These are phyloP conservation scores for Macrolepiota albuminosa DNA, from an alignment of 768 basidiomycete species.

Conservation along the genomic window DNA sequence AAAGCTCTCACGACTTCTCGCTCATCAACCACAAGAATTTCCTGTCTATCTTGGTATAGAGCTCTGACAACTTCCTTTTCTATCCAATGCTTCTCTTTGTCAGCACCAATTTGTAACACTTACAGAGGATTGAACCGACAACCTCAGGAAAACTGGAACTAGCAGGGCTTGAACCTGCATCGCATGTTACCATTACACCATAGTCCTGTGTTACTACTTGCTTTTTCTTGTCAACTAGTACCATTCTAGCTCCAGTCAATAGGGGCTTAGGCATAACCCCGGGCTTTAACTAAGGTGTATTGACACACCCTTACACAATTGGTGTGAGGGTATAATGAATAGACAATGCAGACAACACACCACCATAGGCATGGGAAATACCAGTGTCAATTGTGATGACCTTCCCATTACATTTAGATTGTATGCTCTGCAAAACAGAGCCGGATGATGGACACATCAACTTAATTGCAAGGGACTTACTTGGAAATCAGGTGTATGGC, in stretches of 20 bases:
- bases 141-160: too few species aligned
- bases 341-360: constrained; percentile 82
- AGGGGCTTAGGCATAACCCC: too few species aligned
- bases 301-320: too few species aligned
- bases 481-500: constrained; percentile 90
- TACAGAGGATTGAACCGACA: too few species aligned
- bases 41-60: constrained; percentile 50
- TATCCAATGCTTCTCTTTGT: constrained; percentile 38
- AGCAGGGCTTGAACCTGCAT: too few species aligned
- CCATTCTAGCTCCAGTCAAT: too few species aligned
- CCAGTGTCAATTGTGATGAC: constrained; percentile 96
- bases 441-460: not conserved
- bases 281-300: too few species aligned
- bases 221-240: too few species aligned
- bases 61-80: constrained; percentile 67
- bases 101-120: constrained; percentile 27
- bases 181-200: too few species aligned
- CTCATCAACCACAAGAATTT: constrained; percentile 45
- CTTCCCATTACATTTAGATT: constrained; percentile 84
- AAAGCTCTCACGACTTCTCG: constrained; percentile 43
- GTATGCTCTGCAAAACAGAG: constrained; percentile 51
- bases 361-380: constrained; percentile 97
- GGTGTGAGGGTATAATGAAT: constrained; percentile 82
- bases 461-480: constrained; percentile 28
- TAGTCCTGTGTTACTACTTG: too few species aligned